phyloP scores from a whole-genome alignment of 1,284 basidiomycete genomes.

The Mrakiaceae sp. region DNA sequence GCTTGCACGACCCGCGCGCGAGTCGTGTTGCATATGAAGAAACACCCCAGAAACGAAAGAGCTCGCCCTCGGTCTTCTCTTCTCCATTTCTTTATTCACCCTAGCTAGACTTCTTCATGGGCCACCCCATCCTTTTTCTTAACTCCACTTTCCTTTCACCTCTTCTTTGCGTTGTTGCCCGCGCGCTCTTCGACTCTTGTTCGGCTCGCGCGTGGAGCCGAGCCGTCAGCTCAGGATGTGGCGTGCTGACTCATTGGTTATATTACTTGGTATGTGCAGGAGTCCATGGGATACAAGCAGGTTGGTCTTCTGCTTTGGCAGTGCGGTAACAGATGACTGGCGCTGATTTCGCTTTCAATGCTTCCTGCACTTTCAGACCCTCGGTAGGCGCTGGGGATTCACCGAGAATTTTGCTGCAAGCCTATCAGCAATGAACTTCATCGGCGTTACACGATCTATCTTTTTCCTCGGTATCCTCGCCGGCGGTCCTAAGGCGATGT shows the following conservation, averaged over 20 bases:
- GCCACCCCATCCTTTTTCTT: not conserved
- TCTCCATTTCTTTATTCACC: too few species aligned
- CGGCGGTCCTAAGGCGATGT: constrained; percentile 67
- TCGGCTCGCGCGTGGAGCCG: too few species aligned
- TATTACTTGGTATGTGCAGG: too few species aligned
- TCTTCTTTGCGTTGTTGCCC: too few species aligned
- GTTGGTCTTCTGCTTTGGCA: not conserved
- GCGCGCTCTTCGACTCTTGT: too few species aligned
- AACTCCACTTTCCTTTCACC: not conserved
- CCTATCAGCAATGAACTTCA: constrained; percentile 73
- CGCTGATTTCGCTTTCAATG: not conserved
- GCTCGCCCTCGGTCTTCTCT: not conserved
- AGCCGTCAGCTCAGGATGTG: too few species aligned
- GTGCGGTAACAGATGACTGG: not conserved
- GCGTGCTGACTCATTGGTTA: too few species aligned
- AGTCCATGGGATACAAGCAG: constrained; percentile 2
- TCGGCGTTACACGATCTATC: constrained; percentile 66
- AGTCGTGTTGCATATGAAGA: not conserved
- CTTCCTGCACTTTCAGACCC: not conserved
- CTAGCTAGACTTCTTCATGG: too few species aligned
- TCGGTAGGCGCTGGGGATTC: constrained; percentile 2
- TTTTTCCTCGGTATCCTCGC: constrained; percentile 70
- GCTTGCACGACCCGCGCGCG: too few species aligned
- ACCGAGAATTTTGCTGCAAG: constrained; percentile 54
- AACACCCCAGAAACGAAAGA: not conserved